phyloP scores from a whole-genome alignment of 345 rosid species.

The Melaleuca alternifolia region DNA sequence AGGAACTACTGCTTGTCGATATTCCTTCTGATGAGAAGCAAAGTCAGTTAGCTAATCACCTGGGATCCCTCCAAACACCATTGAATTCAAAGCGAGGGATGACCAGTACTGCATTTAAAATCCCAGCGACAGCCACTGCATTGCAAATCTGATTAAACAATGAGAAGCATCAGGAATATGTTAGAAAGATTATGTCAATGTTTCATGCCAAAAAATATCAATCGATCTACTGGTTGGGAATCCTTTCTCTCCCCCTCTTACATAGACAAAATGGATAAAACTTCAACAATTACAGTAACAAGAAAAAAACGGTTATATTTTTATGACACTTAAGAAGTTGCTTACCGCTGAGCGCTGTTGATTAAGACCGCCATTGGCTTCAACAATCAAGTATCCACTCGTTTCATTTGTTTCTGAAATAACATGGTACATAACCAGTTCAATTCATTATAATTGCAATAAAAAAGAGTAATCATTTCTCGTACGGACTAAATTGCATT shows the following conservation, averaged over 20 bases:
- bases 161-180: neutral
- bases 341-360: constrained; percentile 96
- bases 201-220: neutral
- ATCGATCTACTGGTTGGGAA: neutral
- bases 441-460: neutral
- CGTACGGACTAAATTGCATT: neutral
- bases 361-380: constrained; percentile 95
- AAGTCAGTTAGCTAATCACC: constrained; percentile 19
- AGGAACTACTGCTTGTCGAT: neutral
- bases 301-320: neutral
- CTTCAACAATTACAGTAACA: neutral
- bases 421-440: neutral
- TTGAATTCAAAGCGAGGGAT: constrained; percentile 76
- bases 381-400: constrained; percentile 66
- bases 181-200: neutral
- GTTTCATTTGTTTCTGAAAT: constrained; percentile 31
- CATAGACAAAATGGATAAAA: neutral
- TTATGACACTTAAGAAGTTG: neutral
- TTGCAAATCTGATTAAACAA: constrained; percentile 64
- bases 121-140: constrained; percentile 95
- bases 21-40: neutral
- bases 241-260: neutral
- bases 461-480: neutral
- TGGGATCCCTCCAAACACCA: constrained; percentile 82
- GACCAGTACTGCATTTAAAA: constrained; percentile 71